phyloP scores from a whole-genome alignment of 2,329 filamentous ascomycete genomes.

The Neopestalotiopsis rosae region DNA sequence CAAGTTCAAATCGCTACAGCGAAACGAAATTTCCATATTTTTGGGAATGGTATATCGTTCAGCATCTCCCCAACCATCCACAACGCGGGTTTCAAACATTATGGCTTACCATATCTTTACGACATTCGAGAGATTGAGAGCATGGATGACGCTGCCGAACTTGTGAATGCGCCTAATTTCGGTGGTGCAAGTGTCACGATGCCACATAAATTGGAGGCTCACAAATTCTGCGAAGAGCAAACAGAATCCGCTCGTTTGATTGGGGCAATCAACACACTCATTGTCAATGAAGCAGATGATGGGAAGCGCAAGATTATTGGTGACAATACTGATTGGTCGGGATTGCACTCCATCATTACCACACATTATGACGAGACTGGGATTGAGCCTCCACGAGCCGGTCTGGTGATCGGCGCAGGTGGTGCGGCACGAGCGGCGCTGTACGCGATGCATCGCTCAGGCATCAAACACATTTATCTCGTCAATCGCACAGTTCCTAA shows the following conservation, averaged over 20 bases:
- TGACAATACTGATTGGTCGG: background rate
- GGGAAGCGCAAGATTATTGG: background rate
- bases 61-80: background rate
- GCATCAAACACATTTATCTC: background rate
- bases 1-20: background rate
- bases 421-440: background rate
- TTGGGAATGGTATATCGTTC: background rate
- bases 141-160: background rate
- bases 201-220: background rate
- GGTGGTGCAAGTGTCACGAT: background rate
- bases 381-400: background rate
- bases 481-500: background rate
- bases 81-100: background rate
- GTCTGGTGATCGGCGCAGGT: background rate
- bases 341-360: background rate
- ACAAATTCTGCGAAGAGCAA: background rate
- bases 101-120: background rate
- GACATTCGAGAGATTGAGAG: background rate
- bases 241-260: background rate
- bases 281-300: background rate
- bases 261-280: background rate
- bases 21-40: background rate
- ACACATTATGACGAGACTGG: background rate
- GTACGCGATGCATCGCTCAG: background rate
- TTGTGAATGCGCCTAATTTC: background rate